phyloP scores from a whole-genome alignment of 768 basidiomycete genomes.

The Cystobasidium tubakii region DNA sequence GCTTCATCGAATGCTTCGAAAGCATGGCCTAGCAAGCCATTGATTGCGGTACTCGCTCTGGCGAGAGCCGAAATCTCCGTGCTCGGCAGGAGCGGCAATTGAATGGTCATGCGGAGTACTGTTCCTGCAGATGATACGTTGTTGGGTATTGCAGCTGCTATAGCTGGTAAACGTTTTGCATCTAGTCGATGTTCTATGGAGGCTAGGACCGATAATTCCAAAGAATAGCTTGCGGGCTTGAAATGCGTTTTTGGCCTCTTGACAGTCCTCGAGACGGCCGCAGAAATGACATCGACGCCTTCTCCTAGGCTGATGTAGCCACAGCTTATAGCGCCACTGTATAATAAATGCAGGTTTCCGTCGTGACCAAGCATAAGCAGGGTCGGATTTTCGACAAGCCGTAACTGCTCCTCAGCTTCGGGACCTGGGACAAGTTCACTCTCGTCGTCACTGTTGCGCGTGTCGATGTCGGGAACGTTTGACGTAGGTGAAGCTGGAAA shows the following conservation, averaged over 20 bases:
- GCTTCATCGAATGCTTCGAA: conserved; percentile 41
- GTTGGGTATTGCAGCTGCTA: background rate
- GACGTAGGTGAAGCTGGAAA: background rate
- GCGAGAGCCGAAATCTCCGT: conserved; percentile 28
- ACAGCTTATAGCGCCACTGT: conserved; percentile 39
- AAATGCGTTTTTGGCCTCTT: conserved; percentile 1
- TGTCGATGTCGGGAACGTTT: background rate
- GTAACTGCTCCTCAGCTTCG: background rate
- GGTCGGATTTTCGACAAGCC: conserved; percentile 22
- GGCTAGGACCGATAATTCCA: background rate
- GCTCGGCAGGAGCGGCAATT: conserved; percentile 16
- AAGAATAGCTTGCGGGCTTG: background rate
- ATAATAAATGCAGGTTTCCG: conserved; percentile 38
- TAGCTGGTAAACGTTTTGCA: background rate
- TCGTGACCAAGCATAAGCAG: conserved; percentile 34
- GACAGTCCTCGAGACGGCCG: background rate
- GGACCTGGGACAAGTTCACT: background rate
- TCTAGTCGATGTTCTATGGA: background rate
- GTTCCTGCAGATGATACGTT: background rate
- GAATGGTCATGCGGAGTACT: background rate
- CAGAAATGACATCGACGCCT: background rate
- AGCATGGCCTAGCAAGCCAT: conserved; percentile 26
- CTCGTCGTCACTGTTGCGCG: background rate
- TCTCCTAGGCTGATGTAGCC: conserved; percentile 19
- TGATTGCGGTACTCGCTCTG: conserved; percentile 21